Evolutionary conservation across 163 green algal species (phyloP).

Genomic region (Scenedesmus sp.): DNA sequence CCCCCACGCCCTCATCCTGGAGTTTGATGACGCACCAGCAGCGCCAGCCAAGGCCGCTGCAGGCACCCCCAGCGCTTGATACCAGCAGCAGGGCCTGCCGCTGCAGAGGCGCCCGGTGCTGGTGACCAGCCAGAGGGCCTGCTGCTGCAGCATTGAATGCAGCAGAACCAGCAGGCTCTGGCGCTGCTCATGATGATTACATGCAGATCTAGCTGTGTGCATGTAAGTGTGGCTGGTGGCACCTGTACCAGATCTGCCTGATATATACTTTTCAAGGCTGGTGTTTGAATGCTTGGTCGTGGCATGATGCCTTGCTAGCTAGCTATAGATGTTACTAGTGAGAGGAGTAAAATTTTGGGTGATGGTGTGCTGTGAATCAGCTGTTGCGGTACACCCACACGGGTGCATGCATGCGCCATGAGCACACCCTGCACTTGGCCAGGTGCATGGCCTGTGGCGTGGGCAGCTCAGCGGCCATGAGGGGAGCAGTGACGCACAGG

Average conservation of each 20-base stretch:
- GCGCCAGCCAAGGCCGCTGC: background rate
- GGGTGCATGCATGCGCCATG: no score
- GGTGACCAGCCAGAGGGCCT: background rate
- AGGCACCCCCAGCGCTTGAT: background rate
- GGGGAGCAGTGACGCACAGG: background rate
- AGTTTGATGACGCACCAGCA: constrained; percentile 22
- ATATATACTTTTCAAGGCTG: no score
- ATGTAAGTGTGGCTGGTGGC: background rate
- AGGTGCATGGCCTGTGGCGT: background rate
- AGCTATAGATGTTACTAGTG: no score
- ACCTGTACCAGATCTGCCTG: no score
- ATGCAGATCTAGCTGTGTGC: background rate
- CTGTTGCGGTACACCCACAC: no score
- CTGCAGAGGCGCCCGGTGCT: background rate
- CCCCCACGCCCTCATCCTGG: constrained; percentile 19
- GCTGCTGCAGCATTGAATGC: background rate
- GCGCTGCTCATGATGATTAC: background rate
- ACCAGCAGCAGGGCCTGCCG: background rate
- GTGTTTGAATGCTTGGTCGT: no score
- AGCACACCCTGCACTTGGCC: no score
- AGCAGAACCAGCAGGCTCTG: background rate
- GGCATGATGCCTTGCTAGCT: background rate
- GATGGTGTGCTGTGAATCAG: no score
- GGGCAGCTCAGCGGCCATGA: no score
- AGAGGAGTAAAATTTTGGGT: no score